Evolutionary conservation across 1,284 basidiomycete genomes (phyloP), one percentile per base, ranked within the genome.

Genomic region (Leccinum fallax): DNA sequence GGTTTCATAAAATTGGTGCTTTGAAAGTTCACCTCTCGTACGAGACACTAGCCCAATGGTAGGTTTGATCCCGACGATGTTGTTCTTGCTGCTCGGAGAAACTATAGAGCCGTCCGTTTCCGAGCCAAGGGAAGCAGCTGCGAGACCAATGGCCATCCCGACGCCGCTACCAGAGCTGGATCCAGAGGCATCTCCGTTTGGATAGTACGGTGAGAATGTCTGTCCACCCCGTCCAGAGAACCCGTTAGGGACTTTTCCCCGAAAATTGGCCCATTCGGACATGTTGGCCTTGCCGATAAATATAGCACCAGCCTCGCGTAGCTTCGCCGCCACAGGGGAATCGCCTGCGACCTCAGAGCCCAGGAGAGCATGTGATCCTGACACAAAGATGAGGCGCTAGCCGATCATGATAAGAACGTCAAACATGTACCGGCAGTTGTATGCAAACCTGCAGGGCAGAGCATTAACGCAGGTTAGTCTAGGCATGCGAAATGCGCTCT

Each of bases 301-400:
- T 65, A 86, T 80, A 6, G 82, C 81, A 2, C 85, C 85, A 19
- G 82, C 81, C 4, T 77, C 78, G 1, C 88, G 81, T 3, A 91
- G 79, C 32, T 81, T 81, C 30, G 81, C 81, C 0, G 85, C 83
- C 3, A 88, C 82, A 6, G 80, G 81, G 0, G 89, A 85, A 66
- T 91, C 88, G 3, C 81, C 79, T 1, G 85, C 84, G 1, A 87
- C 85, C 53, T 89, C 74, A 0, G 86, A 87, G 10, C 79, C 80
- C 6, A 87, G 72, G 1, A 89, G 77, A 11, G 81, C 81, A 63
- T 82, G 84, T 0, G 86, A 88, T 1, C 87, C 87, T 65, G 32
- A 26, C 26, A 48, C 16, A 43, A 28, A 40, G n/a, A 53, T 59
- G 26, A 64, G 30, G 34, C n/a, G 3, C 10, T 8, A 16, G 13